Evolutionary conservation across 257 asterid genomes (phyloP), one percentile per base, ranked within the genome.

Genomic region (Fraxinus pennsylvanica): DNA sequence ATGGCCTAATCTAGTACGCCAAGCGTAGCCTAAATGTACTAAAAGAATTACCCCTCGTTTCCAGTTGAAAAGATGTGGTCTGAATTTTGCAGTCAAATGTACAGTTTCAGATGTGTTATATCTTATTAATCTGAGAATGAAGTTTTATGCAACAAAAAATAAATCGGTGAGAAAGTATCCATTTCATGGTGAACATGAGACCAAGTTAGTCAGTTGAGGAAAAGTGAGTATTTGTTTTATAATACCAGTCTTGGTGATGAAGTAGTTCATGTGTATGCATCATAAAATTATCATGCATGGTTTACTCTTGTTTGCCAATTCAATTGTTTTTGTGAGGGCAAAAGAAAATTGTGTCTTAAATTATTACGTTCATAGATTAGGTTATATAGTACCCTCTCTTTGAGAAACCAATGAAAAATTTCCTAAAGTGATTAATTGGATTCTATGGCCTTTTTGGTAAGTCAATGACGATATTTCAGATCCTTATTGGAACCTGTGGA

Each of bases 401-500:
- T 54, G 65, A 19, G 65, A 54, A 54, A 54, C 65, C 9, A 19
- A 5, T 54, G 65, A 54, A 54, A 54, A 54, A 7, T 22, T 21
- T 21, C 68, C 33, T 22, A 8, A 7, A 59, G 2, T 61, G 30
- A 8, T 61, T 22, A n/a, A 54, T 54, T 54, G 65, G 65, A 15
- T 50, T 0, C 21, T 50, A 50, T 50, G 61, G 41, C 2, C 22
- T 29, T n/a, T 27, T 72, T 77, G 22, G 57, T 65, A 36, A 38
- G 72, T 67, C 66, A 61, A 73, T 78, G 30, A 52, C 10, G n/a
- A 29, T n/a, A n/a, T n/a, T n/a, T n/a, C n/a, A n/a, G n/a, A n/a
- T n/a, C n/a, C n/a, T n/a, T n/a, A n/a, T n/a, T n/a, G n/a, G n/a
- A n/a, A n/a, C n/a, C n/a, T n/a, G n/a, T n/a, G n/a, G n/a, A n/a